phyloP scores from a whole-genome alignment of 306 rosid genomes.

The Leucaena leucocephala region DNA sequence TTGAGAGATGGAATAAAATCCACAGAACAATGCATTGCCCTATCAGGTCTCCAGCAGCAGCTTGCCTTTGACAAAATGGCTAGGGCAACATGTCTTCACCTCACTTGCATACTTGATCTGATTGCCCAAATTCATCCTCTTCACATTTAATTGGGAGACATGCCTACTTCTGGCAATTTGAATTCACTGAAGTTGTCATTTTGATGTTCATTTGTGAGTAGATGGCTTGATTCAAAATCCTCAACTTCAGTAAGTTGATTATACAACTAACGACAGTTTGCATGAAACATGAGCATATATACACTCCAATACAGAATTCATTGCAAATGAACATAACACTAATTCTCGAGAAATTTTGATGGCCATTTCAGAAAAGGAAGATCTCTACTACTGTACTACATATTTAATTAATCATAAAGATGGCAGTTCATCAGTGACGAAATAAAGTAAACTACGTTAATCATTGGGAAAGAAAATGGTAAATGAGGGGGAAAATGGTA shows the following conservation, averaged over 20 bases:
- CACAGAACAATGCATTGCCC: not conserved
- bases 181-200: not conserved
- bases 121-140: not conserved
- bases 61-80: not conserved
- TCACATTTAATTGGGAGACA: not conserved
- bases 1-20: not conserved
- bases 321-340: not conserved
- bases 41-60: not conserved
- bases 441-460: not conserved
- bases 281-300: not conserved
- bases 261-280: not conserved
- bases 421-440: constrained; percentile 3
- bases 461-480: constrained; percentile 2
- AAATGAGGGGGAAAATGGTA: constrained; percentile 18
- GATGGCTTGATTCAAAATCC: not conserved
- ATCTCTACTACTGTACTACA: constrained; percentile 9
- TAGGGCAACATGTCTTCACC: not conserved
- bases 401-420: constrained; percentile 9
- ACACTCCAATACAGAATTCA: constrained; percentile 7
- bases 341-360: constrained; percentile 2
- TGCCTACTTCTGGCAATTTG: not conserved
- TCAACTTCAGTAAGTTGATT: not conserved
- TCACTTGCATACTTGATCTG: not conserved
- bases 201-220: not conserved
- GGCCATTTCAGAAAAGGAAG: not conserved